Evolutionary conservation across 1,284 basidiomycete genomes (phyloP).

Genomic region (Neotropicomus parvogracilis): DNA sequence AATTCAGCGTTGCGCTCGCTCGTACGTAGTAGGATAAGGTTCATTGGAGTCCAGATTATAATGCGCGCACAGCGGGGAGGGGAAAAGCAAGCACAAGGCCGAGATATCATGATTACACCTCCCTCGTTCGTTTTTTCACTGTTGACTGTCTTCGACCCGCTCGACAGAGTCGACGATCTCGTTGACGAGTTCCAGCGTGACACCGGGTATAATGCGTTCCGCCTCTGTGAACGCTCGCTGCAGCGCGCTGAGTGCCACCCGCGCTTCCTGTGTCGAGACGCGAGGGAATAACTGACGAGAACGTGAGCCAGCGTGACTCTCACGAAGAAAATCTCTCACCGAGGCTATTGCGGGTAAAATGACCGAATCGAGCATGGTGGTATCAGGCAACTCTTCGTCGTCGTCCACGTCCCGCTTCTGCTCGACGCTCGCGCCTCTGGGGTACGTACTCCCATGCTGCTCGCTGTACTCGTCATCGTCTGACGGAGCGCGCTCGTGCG

Average conservation of each 20-base stretch:
- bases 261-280: conserved; percentile 83
- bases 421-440: conserved; percentile 25
- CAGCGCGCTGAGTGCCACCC: conserved; percentile 76
- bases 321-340: no score
- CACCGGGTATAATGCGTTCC: conserved; percentile 82
- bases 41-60: conserved; percentile 17
- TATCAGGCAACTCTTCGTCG: conserved; percentile 73
- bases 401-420: conserved; percentile 43
- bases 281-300: conserved; percentile 74
- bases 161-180: conserved; percentile 91
- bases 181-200: conserved; percentile 78
- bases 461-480: conserved; percentile 70
- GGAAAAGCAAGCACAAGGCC: conserved; percentile 17
- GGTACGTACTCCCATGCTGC: conserved; percentile 33
- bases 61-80: conserved; percentile 12
- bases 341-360: conserved; percentile 89
- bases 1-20: conserved; percentile 15
- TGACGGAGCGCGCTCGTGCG: conserved; percentile 44
- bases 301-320: no score
- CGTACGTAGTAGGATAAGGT: conserved; percentile 11
- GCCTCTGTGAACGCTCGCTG: conserved; percentile 90
- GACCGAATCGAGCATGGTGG: conserved; percentile 91
- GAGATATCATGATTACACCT: conserved; percentile 1
- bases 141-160: conserved; percentile 68
- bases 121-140: conserved; percentile 14